These are phyloP conservation scores for Claviceps capensis DNA, from an alignment of 2,329 filamentous ascomycete species.

Conservation along the genomic window DNA sequence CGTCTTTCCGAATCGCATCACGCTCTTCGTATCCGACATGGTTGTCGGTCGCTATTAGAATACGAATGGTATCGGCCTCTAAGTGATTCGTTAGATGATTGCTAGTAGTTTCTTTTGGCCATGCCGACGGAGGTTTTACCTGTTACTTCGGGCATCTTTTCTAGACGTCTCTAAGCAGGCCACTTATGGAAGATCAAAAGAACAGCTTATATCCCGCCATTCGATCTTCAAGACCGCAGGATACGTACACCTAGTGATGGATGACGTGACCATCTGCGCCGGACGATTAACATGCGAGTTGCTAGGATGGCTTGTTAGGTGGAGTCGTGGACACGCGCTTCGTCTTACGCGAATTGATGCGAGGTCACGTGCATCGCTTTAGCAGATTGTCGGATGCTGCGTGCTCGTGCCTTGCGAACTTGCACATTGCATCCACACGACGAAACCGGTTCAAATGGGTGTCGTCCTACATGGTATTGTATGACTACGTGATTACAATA, in stretches of 20 bases:
- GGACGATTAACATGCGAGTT: no score
- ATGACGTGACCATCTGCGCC: no score
- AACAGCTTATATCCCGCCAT: background rate
- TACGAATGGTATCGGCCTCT: slow-evolving; percentile 76
- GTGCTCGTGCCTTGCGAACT: no score
- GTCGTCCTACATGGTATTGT: no score
- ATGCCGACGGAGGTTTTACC: background rate
- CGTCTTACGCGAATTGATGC: slow-evolving; percentile 13
- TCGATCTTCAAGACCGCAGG: background rate
- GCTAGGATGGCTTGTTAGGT: no score
- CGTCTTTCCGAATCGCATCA: slow-evolving; percentile 85
- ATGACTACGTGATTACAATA: no score
- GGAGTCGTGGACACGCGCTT: slow-evolving; percentile 4
- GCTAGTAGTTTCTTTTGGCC: background rate
- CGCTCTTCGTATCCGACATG: slow-evolving; percentile 96
- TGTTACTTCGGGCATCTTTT: slow-evolving; percentile 5
- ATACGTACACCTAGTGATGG: no score
- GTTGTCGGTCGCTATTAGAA: slow-evolving; percentile 88
- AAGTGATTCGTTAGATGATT: background rate
- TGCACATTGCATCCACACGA: no score
- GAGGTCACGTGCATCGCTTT: slow-evolving; percentile 16
- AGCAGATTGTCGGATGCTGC: background rate
- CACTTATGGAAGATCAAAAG: background rate
- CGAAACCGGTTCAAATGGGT: no score
- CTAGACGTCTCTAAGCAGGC: background rate